Evolutionary conservation across 2,329 filamentous ascomycete species (phyloP), one percentile per base, ranked within the genome.

Genomic region (Verticillium klebahnii): DNA sequence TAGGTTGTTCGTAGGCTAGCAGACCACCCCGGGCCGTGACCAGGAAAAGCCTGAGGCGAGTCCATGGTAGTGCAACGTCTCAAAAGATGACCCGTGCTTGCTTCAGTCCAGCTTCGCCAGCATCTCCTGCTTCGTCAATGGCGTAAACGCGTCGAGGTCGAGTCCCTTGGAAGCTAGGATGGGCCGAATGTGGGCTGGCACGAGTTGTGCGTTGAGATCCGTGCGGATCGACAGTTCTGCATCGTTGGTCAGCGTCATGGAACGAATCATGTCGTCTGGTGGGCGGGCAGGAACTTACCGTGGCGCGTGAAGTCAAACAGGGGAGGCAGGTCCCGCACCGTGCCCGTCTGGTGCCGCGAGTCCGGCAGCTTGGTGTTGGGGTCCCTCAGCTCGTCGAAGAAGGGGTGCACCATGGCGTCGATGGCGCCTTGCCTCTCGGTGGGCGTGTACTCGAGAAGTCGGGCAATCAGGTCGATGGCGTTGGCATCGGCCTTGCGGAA

Each of bases 391-490:
- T 99, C 95, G 72, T 99, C 94, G 72, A 99, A 99, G 85, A 98
- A 99, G 40, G 95, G 93, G 72, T 99, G 95, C 62, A 96, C 90
- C 93, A 99, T 97, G 59, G 95, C 95, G 72, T 98, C 92, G 66
- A 99, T 88, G 25, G 95, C 93, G 7, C 92, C 92, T 67, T 97
- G 85, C 70, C 95, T 91, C 80, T 98, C 93, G 0, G 95, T 98
- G 11, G 95, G 95, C 0, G 95, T 99, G 78, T 99, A 99, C 79
- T 99, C 95, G 62, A 99, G 84, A 62, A 99, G 82, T 66, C 90
- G 89, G 60, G 93, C 95, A 74, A 99, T 98, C 70, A 99, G 82
- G 72, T 98, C 93, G 71, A 99, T 96, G 45, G 95, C 94, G 71
- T 92, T 93, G 36, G 88, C 85, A 68, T 97, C 92, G 61, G 95